Base-by-base conservation (phyloP, 305 asterid species). In the Rubia balearica region DNA sequence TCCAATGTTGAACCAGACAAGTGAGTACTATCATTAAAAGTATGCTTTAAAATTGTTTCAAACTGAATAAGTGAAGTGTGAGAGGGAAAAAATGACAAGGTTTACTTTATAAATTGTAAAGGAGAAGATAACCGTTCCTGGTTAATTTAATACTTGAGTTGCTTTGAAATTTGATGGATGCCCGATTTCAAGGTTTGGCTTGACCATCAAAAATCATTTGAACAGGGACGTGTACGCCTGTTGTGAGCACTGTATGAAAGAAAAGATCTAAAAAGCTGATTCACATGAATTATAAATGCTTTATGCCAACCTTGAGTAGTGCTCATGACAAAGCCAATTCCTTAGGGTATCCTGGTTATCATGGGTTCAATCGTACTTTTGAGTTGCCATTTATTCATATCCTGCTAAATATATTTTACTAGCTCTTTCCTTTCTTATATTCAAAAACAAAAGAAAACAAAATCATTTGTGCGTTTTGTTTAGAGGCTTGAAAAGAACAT, bases 291-390 rank as follows among this genome's bases (percentile, higher is more conserved):
- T 51, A 51, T 6, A 5, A 17, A 6, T 17, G 59, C 27, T 53
- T 53, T 53, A 53, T 53, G 60, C 60, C 60, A 53, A 53, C 60
- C 60, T 53, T 53, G 11, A 22, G 6, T 53, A 53, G 60, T 53
- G 60, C 16, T 12, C 14, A 11, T 11, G 60, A 53, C 60, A 53
- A 51, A 13, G 22, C 10, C 59, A 6, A 7, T 16, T 17, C 59
- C 6, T 51, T 51, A 17, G 59, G 41, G 41, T 38, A 38, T 38
- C 41, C 41, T 2, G 41, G 41, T 38, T 33, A 33, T 33, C 6
- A 27, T 27, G 30, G 38, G 6, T 33, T 33, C 38, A 33, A 33
- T 3, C 2, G 38, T 33, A 51, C 21, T 51, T 7, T 46, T 13
- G 13, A 3, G 17, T 46, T 46, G 17, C 53, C 5, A 10, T 46